Evolutionary conservation across 164 flowering plant genomes (phyloP), one percentile per base, ranked within the genome.

Genomic region (Chimonanthus salicifolius): DNA sequence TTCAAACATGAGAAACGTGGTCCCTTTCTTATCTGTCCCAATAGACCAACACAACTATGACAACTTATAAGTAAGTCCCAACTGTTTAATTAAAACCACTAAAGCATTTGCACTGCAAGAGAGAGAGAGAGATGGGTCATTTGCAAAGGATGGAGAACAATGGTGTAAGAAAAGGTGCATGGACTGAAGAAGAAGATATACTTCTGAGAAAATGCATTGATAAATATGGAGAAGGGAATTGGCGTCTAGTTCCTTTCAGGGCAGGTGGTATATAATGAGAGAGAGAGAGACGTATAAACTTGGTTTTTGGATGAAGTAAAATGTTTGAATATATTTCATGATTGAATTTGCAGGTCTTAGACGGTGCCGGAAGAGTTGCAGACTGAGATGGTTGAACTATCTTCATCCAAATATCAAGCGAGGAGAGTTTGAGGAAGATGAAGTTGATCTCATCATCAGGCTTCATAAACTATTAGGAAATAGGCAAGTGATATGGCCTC

Each of bases 401-500:
- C 71, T 76, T 8, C 6, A 46, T 2, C 78, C 78, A n/a, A 21
- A 72, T 48, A 72, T 76, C 58, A 76, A 76, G 54, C 20, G 74
- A 72, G 75, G 74, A 18, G 63, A 71, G 46, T 64, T 76, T 44
- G 45, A 49, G 3, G 63, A 49, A 13, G 74, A 71, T 7, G 78
- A 76, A 60, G 67, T 70, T 5, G 78, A 76, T 67, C 70, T 76
- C 48, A 76, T 76, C 5, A 66, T 72, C 67, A 58, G 74, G 60
- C 73, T 76, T 69, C 78, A 76, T 58, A 67, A 71, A 67, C 78
- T 76, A 58, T 58, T 76, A 5, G 78, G 78, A 47, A 76, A 76
- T 74, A 76, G 78, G 74, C 58, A 74, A 74, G 58, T 54, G 15
- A 13, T 54, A 16, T 54, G 33, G 33, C 33, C 33, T 33, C 33